These are phyloP conservation scores for Fusarium sp. DNA, from an alignment of 2,329 filamentous ascomycete species.

Conservation along the genomic window DNA sequence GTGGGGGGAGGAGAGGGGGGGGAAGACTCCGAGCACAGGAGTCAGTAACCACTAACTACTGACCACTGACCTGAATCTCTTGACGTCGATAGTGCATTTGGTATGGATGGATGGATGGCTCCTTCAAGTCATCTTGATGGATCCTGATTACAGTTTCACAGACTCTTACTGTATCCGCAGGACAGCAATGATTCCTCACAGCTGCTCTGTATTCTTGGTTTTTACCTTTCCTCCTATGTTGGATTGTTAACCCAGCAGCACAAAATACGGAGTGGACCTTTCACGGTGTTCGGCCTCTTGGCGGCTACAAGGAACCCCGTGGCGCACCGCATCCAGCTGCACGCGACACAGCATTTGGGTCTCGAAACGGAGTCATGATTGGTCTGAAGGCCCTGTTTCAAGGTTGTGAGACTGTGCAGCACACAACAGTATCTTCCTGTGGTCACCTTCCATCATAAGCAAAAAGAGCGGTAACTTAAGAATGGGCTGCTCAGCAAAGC, in stretches of 20 bases:
- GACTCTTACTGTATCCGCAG: no score
- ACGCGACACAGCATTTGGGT: constrained; percentile 33
- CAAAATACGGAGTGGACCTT: constrained; percentile 32
- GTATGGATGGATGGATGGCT: background rate
- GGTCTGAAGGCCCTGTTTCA: constrained; percentile 6
- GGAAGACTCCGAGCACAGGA: constrained; percentile 19
- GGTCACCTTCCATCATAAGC: constrained; percentile 2
- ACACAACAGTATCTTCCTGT: background rate
- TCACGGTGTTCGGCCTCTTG: constrained; percentile 13
- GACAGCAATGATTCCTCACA: background rate
- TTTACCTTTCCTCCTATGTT: background rate
- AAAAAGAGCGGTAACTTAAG: constrained; percentile 1
- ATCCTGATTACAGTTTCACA: background rate
- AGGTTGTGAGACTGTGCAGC: constrained; percentile 15
- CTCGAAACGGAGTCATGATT: constrained; percentile 20
- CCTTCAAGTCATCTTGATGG: background rate
- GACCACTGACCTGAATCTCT: constrained; percentile 7
- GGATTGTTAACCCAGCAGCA: constrained; percentile 21
- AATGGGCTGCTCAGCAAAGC: background rate
- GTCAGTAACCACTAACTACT: background rate
- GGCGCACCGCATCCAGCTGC: constrained; percentile 31
- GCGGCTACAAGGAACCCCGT: constrained; percentile 24
- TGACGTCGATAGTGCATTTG: background rate
- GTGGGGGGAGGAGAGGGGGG: no score
- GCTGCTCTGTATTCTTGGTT: background rate